Base-by-base conservation (phyloP, 1,284 basidiomycete genomes). In the Apiotrichum sp. region DNA sequence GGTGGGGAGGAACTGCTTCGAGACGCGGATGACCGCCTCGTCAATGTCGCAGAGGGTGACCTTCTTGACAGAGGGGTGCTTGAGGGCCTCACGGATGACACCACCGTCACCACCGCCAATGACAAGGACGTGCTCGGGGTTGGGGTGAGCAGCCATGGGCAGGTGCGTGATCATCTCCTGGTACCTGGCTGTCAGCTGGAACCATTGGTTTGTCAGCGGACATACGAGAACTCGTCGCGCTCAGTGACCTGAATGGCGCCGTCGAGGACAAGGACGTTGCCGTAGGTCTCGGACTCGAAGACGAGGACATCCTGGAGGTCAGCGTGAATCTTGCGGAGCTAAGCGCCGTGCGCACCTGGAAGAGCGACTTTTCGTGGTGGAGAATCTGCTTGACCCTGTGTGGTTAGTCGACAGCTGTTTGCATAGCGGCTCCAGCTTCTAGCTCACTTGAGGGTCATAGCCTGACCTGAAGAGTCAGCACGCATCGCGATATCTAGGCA, bases 131-230 rank as follows among this genome's bases (percentile, higher is more conserved):
- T 88, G 86, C 79, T 91, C 88, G 1, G 95, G 96, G 81, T 97
- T 89, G 34, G 96, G 95, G 77, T 98, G 95, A 62, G 88, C 93
- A 31, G 90, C 87, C 63, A 98, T 82, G 40, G 95, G 95, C 50
- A 99, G 80, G 78, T 98, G 93, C 16, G 95, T 84, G 69, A 99
- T 98, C 95, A 98, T 98, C 80, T 99, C 95, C 76, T 98, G 96
- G 78, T 98, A 98, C n/a, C 89, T 93, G 65, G 29, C 33, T 29
- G 53, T 57, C 29, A 57, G 51, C 32, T 8, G 7, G 36, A 8
- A 13, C n/a, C 29, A 22, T 13, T 42, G 10, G 13, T 32, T 22
- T 22, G 45, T 29, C 14, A 22, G 22, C 22, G 22, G 22, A 47
- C 45, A 10, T 36, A 48, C 86, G 93, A 92, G 77, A 98, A 98